These are phyloP conservation scores for Arabidopsis lyrata DNA, from an alignment of 441 rosid genomes.

Conservation along the genomic window DNA sequence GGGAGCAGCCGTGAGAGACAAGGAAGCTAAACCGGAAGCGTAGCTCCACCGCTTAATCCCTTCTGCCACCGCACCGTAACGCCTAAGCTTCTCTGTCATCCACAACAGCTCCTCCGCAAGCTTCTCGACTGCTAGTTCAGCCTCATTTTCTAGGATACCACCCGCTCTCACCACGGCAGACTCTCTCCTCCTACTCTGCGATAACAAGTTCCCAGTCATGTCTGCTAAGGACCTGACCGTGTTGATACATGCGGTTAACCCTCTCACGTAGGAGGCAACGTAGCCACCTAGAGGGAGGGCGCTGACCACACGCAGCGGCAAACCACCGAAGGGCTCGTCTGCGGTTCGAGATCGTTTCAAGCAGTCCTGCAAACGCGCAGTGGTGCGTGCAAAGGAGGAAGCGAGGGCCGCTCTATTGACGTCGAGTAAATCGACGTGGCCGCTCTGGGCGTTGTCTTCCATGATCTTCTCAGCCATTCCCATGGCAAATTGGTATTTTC, in stretches of 20 bases:
- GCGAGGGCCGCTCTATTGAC: slow-evolving; percentile 68
- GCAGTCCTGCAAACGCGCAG: slow-evolving; percentile 53
- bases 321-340: slow-evolving; percentile 40
- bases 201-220: slow-evolving; percentile 43
- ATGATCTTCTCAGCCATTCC: slow-evolving; percentile 81
- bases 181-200: slow-evolving; percentile 41
- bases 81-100: slow-evolving; percentile 63
- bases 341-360: slow-evolving; percentile 45
- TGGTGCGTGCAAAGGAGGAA: slow-evolving; percentile 65
- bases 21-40: slow-evolving; percentile 67
- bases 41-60: slow-evolving; percentile 77
- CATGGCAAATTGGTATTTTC: slow-evolving; percentile 77
- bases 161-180: slow-evolving; percentile 9
- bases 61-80: slow-evolving; percentile 64
- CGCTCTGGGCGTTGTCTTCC: slow-evolving; percentile 65
- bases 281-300: slow-evolving; percentile 64
- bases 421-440: slow-evolving; percentile 57
- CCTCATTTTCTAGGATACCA: slow-evolving; percentile 35
- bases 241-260: slow-evolving; percentile 50
- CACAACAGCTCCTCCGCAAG: slow-evolving; percentile 76
- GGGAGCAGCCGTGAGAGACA: slow-evolving; percentile 64
- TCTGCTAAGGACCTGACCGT: slow-evolving; percentile 48
- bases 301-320: slow-evolving; percentile 52
- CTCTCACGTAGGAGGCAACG: slow-evolving; percentile 56
- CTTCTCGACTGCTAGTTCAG: slow-evolving; percentile 67